A percentile compares a stretch with the other conserved stretches of the same genome.
Evolutionary conservation across 176 grass and related monocot species (phyloP).

Genomic region (Oryza glumipatula): DNA sequence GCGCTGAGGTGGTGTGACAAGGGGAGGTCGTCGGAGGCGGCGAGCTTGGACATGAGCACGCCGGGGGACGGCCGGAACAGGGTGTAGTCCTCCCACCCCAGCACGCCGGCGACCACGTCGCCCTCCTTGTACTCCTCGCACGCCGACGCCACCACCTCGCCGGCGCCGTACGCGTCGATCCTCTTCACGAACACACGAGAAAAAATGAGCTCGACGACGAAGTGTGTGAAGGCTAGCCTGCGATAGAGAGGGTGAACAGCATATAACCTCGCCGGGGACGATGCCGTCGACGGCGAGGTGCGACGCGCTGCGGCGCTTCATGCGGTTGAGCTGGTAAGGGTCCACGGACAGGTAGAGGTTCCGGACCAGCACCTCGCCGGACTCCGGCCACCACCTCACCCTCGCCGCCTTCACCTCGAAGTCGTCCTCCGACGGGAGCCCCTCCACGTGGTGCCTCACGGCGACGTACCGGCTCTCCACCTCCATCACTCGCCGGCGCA

Average conservation of each 20-base stretch:
- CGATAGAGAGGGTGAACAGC: no score
- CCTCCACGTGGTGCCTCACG: conserved; percentile 51
- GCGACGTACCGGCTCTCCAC: conserved; percentile 7
- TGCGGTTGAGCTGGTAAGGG: conserved; percentile 74
- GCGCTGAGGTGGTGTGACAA: conserved; percentile 38
- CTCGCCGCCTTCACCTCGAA: conserved; percentile 45
- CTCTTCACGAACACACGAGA: conserved; percentile 21
- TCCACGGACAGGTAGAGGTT: conserved; percentile 68
- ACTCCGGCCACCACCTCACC: conserved; percentile 25
- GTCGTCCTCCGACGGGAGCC: conserved; percentile 49
- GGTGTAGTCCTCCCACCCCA: conserved; percentile 72
- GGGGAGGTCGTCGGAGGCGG: conserved; percentile 18
- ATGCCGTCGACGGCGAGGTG: conserved; percentile 40
- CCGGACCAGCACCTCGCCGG: conserved; percentile 49
- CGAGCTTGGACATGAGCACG: conserved; percentile 28
- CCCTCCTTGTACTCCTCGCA: conserved; percentile 41
- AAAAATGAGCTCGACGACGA: no score
- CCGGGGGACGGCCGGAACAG: conserved; percentile 27
- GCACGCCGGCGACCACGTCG: conserved; percentile 50
- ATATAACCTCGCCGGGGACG: conserved; percentile 43
- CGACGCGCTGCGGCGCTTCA: conserved; percentile 53
- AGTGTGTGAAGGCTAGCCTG: no score
- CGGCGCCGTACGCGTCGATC: conserved; percentile 47
- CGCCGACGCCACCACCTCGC: conserved; percentile 56
- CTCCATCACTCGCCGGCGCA: neutral